Base-by-base conservation (phyloP, 2,329 filamentous ascomycete species). In the Colletotrichum viniferum region DNA sequence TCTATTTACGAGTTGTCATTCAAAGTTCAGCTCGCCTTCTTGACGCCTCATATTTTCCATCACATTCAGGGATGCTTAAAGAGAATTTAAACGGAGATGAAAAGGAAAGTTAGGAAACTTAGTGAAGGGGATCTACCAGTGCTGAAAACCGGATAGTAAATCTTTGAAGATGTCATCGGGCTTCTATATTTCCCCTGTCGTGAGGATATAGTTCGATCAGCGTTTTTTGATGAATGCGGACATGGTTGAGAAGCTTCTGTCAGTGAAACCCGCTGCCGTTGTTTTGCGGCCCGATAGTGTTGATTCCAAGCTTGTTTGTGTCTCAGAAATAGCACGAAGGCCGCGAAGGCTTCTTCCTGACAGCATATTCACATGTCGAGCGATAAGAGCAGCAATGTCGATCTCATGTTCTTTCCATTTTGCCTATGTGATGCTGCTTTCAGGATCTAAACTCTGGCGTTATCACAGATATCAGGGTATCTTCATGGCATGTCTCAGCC, bases 111-210 rank as follows among this genome's bases (percentile, higher is more conserved):
- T 1, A 21, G 3, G 3, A 21, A 13, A 6, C 18, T n/a, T 1
- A 4, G 18, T 43, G 18, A 18, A 43, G 38, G 9, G 5, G 3
- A 1, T 12, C 18, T 9, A 0, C 38, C 38, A 43, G 38, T 12
- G 3, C 38, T n/a, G 38, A 3, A n/a, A n/a, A 9, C 18, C 12
- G 38, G 5, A 6, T 5, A 43, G 3, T 6, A n/a, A 18, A 0
- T 18, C 38, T 10, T n/a, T 3, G 16, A n/a, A 18, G 16, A n/a
- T n/a, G 9, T 9, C 9, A 5, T 9, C 1, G 2, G 0, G 0
- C 4, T 43, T 18, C 2, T 9, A n/a, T 18, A 0, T 43, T 43
- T 4, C 0, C 4, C 38, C 38, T 43, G 8, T 9, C 16, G 2
- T n/a, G 8, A 43, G 36, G 8, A 43, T 43, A 4, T n/a, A 48